A percentile compares a stretch with the other conserved stretches of the same genome.
Conservation (phyloP, 306 rosid species). For the Trifolium subterraneum region DNA sequence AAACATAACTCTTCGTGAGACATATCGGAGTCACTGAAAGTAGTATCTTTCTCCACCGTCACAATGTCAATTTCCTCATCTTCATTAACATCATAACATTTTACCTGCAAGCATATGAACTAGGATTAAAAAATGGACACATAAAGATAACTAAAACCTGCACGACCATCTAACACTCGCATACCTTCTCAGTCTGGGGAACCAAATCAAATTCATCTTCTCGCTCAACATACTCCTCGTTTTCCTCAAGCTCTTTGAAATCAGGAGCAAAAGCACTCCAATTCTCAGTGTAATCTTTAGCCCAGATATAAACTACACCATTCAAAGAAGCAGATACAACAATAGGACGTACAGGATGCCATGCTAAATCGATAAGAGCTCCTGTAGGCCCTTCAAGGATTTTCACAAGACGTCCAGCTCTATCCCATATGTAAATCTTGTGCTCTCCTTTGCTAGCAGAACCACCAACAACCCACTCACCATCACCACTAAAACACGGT, state of each 20-base stretch:
- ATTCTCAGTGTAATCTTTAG: slow-evolving; percentile 91
- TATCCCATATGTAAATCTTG: slow-evolving; percentile 95
- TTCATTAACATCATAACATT: slow-evolving; percentile 73
- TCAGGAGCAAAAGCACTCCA: slow-evolving; percentile 99
- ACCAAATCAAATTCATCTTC: slow-evolving; percentile 97
- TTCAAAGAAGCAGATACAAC: slow-evolving; percentile 88
- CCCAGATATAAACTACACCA: slow-evolving; percentile 90
- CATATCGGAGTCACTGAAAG: slow-evolving; percentile 90
- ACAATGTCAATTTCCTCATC: slow-evolving; percentile 91
- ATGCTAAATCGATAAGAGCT: slow-evolving; percentile 88
- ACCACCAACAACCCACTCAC: slow-evolving; percentile 98
- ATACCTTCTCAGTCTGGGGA: slow-evolving; percentile 87
- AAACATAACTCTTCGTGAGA: slow-evolving; percentile 86
- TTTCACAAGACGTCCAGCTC: slow-evolving; percentile 89
- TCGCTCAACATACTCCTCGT: slow-evolving; percentile 85
- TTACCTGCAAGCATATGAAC: slow-evolving; percentile 61
- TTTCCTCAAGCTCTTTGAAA: slow-evolving; percentile 94
- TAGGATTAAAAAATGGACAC: slow-evolving; percentile 4
- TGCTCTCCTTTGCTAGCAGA: slow-evolving; percentile 99
- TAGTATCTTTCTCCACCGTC: slow-evolving; percentile 71
- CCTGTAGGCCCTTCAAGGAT: slow-evolving; percentile 98
- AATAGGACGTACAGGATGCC: slow-evolving; percentile 97
- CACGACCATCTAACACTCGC: background rate
- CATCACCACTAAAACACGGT: slow-evolving; percentile 94
- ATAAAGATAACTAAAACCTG: background rate